Evolutionary conservation across 2,329 filamentous ascomycete species (phyloP), one percentile per base, ranked within the genome.

Genomic region (Cryphonectria parasitica): DNA sequence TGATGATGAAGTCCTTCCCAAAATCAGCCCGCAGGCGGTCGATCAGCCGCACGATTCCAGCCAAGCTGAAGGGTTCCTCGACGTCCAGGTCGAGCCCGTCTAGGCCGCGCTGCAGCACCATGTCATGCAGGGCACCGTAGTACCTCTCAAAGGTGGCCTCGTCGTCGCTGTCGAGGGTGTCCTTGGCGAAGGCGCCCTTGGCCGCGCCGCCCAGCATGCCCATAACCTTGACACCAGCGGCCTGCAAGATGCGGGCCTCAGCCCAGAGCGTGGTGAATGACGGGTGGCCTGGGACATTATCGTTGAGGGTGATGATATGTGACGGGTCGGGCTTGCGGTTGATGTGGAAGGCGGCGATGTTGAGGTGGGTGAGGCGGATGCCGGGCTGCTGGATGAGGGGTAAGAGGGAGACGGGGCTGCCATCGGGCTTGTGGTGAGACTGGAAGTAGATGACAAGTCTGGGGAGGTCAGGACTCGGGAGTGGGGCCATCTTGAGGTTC

Each of bases 121-220:
- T 81, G 61, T 86, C 82, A 19, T 86, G 82, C 28, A 96, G 83
- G 1, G 91, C 91, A 0, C 75, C 76, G 79, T 95, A 96, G 81
- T 92, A 92, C 3, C 78, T 77, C 78, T 95, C 91, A 76, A 95
- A 95, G 1, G 82, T 80, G 62, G 84, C 77, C 39, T 82, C 80
- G 65, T 82, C 76, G 31, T 73, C 76, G 62, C 87, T 84, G 75
- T 89, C 87, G 3, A 87, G 82, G 13, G 89, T 84, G 54, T 64
- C 69, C 15, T 13, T 7, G 64, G 84, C 82, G 77, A 88, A 95
- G 28, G 86, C 89, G 15, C 93, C 93, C 76, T 88, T 88, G 0
- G 92, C 92, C 2, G 92, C 92, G 19, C 93, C 93, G 43, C 93
- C 93, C 0, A 96, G 84, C 91, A 96, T 94, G 64, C 89, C 92